Evolutionary conservation across 2,329 filamentous ascomycete species (phyloP).

Genomic region (Penicillium sp.): DNA sequence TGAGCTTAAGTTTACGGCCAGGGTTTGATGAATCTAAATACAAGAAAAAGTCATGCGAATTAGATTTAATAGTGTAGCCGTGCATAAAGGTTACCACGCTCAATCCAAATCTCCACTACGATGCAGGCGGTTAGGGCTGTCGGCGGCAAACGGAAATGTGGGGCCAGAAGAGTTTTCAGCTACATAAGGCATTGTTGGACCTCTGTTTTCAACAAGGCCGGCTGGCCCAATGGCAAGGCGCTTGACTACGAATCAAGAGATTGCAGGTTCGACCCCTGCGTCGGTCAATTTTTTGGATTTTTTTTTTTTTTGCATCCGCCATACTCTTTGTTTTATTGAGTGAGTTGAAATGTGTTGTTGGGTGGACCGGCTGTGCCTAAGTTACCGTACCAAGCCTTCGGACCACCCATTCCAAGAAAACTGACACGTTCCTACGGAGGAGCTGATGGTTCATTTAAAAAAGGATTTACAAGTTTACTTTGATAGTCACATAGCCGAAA

Average conservation of each 20-base stretch:
- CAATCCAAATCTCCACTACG: not conserved
- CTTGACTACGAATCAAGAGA: conserved; percentile 55
- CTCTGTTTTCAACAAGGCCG: conserved; percentile 13
- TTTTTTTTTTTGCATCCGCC: not conserved
- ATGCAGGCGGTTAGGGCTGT: not conserved
- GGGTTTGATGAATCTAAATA: too few species aligned
- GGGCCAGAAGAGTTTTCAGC: not conserved
- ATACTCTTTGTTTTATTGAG: not conserved
- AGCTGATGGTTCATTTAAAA: too few species aligned
- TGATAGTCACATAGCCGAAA: too few species aligned
- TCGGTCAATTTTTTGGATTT: conserved; percentile 30
- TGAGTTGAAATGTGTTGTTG: not conserved
- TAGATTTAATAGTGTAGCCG: too few species aligned
- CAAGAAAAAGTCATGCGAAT: too few species aligned
- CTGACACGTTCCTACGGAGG: too few species aligned
- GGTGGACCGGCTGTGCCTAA: not conserved
- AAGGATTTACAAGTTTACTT: too few species aligned
- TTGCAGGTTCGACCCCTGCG: conserved; percentile 50
- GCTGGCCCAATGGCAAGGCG: conserved; percentile 53
- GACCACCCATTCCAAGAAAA: not conserved
- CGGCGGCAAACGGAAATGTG: not conserved
- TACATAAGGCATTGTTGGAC: not conserved
- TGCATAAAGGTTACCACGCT: too few species aligned
- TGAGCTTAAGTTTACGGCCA: too few species aligned
- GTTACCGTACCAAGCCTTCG: too few species aligned